Evolutionary conservation across 2,329 filamentous ascomycete genomes (phyloP).

Genomic region (Fonsecaea monophora): DNA sequence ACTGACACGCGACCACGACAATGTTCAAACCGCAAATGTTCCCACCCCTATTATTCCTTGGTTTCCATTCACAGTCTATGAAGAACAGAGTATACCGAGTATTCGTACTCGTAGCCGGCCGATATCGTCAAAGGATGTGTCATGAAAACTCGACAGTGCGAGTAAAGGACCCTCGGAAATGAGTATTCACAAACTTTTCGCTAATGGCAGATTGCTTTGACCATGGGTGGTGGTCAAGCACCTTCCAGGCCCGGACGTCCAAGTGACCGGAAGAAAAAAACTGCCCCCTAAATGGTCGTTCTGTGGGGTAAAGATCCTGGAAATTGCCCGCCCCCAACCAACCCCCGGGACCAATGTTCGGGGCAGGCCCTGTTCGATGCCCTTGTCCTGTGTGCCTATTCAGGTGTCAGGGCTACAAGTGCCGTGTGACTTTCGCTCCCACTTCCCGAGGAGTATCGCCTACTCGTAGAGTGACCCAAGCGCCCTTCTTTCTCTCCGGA

Average conservation of each 20-base stretch:
- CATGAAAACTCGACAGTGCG: neutral
- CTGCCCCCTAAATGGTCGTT: neutral
- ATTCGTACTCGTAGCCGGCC: neutral
- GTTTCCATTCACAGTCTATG: neutral
- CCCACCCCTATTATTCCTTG: neutral
- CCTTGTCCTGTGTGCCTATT: neutral
- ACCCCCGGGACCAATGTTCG: neutral
- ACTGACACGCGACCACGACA: constrained; percentile 1
- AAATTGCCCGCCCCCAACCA: constrained; percentile 2
- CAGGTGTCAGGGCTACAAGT: neutral
- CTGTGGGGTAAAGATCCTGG: neutral
- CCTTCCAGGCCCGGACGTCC: neutral
- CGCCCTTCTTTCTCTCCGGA: neutral
- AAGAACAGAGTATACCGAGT: neutral
- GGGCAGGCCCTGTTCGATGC: neutral
- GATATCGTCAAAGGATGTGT: neutral
- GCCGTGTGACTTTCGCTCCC: neutral
- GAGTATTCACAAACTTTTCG: neutral
- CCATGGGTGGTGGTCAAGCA: neutral
- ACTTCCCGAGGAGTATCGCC: neutral
- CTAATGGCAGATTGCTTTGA: neutral
- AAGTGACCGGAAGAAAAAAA: neutral
- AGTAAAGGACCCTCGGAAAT: neutral
- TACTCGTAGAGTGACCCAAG: neutral
- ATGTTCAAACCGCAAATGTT: neutral